Conservation (phyloP, 2,329 filamentous ascomycete genomes). For the Capronia americana region DNA sequence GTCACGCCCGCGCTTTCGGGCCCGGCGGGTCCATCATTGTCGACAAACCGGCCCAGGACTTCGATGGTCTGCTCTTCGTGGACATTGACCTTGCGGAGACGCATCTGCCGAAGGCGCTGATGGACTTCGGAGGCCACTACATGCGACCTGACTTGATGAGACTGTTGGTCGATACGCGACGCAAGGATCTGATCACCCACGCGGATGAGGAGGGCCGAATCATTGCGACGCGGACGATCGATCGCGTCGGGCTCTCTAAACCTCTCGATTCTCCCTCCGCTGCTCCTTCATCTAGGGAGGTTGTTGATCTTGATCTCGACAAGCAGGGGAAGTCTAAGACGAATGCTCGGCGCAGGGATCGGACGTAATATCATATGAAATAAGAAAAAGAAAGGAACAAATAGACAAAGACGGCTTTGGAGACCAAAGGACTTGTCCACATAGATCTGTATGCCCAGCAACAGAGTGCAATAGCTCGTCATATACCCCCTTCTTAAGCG, state of each 20-base stretch:
- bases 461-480: no score
- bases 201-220: neutral
- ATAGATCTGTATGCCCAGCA: no score
- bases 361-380: no score
- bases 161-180: slow-evolving; percentile 45
- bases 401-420: no score
- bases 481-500: no score
- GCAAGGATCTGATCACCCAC: slow-evolving; percentile 1
- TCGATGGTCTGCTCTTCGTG: slow-evolving; percentile 56
- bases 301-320: no score
- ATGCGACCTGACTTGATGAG: slow-evolving; percentile 59
- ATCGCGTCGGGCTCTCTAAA: neutral
- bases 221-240: neutral
- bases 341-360: no score
- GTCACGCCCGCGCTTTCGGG: neutral
- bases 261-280: neutral
- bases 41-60: slow-evolving; percentile 25
- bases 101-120: slow-evolving; percentile 49
- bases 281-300: no score
- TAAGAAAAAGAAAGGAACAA: no score
- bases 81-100: slow-evolving; percentile 55
- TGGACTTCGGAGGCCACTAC: slow-evolving; percentile 58
- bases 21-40: slow-evolving; percentile 32
- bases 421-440: no score
- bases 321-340: no score